phyloP scores from a whole-genome alignment of 441 rosid genomes.

The Erysimum cheiri region DNA sequence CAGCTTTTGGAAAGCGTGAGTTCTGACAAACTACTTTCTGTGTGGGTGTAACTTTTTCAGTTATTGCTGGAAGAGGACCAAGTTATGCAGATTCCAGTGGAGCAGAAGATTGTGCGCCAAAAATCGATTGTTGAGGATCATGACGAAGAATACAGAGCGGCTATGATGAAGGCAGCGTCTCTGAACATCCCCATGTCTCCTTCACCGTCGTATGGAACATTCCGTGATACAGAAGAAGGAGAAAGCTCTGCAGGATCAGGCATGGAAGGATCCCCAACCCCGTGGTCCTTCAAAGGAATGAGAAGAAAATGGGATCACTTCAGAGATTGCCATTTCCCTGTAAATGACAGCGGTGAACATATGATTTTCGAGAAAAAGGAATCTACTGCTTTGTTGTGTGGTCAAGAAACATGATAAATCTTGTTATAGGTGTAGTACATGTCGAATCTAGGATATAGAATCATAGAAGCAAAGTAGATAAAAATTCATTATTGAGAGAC shows the following conservation, averaged over 20 bases:
- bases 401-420: conserved; percentile 16
- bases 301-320: conserved; percentile 66
- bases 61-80: conserved; percentile 76
- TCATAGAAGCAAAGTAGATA: conserved; percentile 25
- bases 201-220: conserved; percentile 81
- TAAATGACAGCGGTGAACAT: conserved; percentile 55
- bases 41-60: conserved; percentile 46
- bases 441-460: conserved; percentile 34
- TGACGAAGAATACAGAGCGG: conserved; percentile 79
- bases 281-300: conserved; percentile 55
- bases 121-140: conserved; percentile 71
- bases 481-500: conserved; percentile 28
- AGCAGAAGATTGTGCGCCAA: conserved; percentile 81
- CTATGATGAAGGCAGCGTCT: conserved; percentile 71
- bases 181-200: conserved; percentile 62
- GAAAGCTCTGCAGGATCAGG: conserved; percentile 57
- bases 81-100: conserved; percentile 70
- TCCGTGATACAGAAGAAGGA: conserved; percentile 60
- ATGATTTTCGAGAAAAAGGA: conserved; percentile 49
- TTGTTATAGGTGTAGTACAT: conserved; percentile 39
- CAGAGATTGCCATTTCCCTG: conserved; percentile 59
- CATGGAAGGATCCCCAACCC: conserved; percentile 42
- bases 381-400: conserved; percentile 34
- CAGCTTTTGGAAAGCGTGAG: background rate
- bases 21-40: conserved; percentile 2